Base-by-base conservation (phyloP, 345 rosid genomes). In the Aquilaria sinensis region DNA sequence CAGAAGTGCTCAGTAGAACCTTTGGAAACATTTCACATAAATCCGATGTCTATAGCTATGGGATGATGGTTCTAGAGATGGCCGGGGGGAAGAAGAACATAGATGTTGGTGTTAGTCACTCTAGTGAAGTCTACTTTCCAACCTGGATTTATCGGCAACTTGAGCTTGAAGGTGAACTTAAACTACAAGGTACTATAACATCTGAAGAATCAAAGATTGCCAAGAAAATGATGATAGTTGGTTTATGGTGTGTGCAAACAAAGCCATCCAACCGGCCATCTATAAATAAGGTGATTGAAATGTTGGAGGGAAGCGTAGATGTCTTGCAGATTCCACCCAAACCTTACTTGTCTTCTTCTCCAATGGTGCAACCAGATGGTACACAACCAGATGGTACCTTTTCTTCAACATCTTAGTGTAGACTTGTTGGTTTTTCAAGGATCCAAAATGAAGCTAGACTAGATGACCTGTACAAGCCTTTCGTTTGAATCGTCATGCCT, bases 211-310 rank as follows among this genome's bases (percentile, higher is more conserved):
- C 2, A 34, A 45, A 68, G 14, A 47, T 31, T 41, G 60, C 58
- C 12, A 61, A 12, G 48, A 68, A 56, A 67, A 69, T 69, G 72
- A 62, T 51, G 49, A 62, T 50, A 23, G 72, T 68, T 14, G 56
- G 66, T 46, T 56, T 68, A 33, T 61, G 72, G 72, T 48, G 62
- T 9, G 50, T 47, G 23, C 66, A 47, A 12, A 61, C 56, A 8
- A 55, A 47, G n/a, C 66, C 71, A 1, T 55, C 66, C 14, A 37
- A 51, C 51, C 47, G 67, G 10, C 72, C 72, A 3, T 15, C 67
- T 6, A 68, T 62, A 46, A 68, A 12, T 14, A 47, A 45, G 37
- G 66, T 61, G 31, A 43, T 61, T 23, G 61, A 68, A 12, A 68
- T 68, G 71, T 47, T 68, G 66, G 56, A 68, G 60, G 23, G 23